Evolutionary conservation across 768 basidiomycete species (phyloP).

Genomic region (Asterophora lycoperdoides): DNA sequence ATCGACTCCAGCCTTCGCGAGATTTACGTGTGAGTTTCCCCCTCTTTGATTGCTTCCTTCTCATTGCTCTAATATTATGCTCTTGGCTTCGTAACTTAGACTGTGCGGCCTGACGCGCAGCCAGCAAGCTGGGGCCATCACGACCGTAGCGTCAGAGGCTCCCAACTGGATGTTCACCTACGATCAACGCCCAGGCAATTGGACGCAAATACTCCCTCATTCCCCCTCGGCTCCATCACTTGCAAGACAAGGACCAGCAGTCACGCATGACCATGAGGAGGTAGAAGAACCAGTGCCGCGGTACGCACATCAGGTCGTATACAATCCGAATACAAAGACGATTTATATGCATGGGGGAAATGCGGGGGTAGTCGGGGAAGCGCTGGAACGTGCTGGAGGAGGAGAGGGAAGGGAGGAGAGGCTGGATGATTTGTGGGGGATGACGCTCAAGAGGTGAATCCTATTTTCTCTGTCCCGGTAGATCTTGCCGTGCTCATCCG

Average conservation of each 20-base stretch:
- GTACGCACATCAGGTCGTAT: slow-evolving; percentile 79
- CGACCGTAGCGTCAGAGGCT: slow-evolving; percentile 42
- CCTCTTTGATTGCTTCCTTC: background rate
- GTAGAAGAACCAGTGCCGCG: slow-evolving; percentile 49
- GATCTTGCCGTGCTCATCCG: background rate
- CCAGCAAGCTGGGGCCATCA: slow-evolving; percentile 33
- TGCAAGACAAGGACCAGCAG: background rate
- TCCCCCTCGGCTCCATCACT: slow-evolving; percentile 10
- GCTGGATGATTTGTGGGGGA: slow-evolving; percentile 77
- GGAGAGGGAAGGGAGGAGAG: slow-evolving; percentile 39
- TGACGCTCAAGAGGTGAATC: slow-evolving; percentile 60
- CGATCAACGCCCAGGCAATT: slow-evolving; percentile 52
- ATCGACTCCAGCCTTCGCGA: slow-evolving; percentile 60
- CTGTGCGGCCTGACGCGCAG: slow-evolving; percentile 58
- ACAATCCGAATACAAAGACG: slow-evolving; percentile 51
- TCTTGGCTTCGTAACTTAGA: slow-evolving; percentile 32
- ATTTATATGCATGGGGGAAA: slow-evolving; percentile 79
- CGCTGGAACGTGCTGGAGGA: slow-evolving; percentile 17
- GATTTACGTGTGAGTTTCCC: slow-evolving; percentile 63
- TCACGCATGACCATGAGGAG: background rate
- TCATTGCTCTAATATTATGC: background rate
- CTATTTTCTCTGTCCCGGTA: background rate
- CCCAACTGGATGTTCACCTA: slow-evolving; percentile 72
- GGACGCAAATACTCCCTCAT: slow-evolving; percentile 54
- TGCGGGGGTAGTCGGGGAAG: slow-evolving; percentile 36